Conservation (phyloP, 345 rosid genomes). For the Garcia nutans region DNA sequence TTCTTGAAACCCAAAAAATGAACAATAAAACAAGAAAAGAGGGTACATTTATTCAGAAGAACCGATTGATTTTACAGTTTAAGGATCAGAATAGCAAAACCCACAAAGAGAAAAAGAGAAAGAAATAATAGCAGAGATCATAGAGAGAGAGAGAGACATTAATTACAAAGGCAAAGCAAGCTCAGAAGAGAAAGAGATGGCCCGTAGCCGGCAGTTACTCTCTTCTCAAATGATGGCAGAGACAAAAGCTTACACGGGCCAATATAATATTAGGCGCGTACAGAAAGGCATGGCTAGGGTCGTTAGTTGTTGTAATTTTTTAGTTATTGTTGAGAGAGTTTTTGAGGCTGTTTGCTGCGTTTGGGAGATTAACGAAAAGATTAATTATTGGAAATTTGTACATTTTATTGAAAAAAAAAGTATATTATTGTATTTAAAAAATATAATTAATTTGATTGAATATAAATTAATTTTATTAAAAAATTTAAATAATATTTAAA, state of each 20-base stretch:
- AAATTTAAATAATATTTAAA: no score
- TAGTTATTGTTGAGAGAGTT: neutral
- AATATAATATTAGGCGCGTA: neutral
- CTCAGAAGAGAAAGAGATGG: conserved; percentile 1
- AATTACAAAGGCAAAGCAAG: conserved; percentile 18
- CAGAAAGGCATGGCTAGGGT: neutral
- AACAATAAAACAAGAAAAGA: conserved; percentile 4
- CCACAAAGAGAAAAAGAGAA: neutral
- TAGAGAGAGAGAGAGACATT: conserved; percentile 16
- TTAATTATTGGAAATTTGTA: no score
- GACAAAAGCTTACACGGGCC: neutral
- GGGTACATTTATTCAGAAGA: conserved; percentile 9
- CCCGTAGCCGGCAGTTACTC: conserved; percentile 17
- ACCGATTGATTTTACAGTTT: neutral
- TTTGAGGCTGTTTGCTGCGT: no score
- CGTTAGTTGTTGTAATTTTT: neutral
- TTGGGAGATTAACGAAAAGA: no score
- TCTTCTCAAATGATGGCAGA: conserved; percentile 1
- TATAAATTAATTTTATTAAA: no score
- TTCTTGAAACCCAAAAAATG: neutral
- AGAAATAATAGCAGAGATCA: neutral
- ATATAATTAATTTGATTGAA: no score
- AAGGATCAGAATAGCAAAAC: conserved; percentile 4
- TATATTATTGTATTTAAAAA: no score
- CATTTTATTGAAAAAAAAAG: no score